Evolutionary conservation across 345 rosid genomes (phyloP).

Genomic region (Pistacia atlantica): DNA sequence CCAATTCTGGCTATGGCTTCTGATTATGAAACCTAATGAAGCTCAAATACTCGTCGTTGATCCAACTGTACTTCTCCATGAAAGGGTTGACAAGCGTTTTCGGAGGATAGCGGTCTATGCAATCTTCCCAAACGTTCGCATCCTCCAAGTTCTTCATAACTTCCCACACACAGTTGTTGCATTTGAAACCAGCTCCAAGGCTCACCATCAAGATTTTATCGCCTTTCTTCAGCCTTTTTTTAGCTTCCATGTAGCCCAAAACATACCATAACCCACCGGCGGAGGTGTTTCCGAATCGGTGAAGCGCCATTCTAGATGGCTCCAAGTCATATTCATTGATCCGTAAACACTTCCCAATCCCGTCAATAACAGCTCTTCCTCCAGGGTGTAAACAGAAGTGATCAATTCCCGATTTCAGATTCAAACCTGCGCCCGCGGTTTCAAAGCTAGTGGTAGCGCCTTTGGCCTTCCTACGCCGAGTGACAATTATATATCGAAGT

Average conservation of each 20-base stretch:
- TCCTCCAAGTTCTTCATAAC: conserved; percentile 45
- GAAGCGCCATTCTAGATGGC: conserved; percentile 81
- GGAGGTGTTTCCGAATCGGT: conserved; percentile 80
- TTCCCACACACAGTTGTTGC: conserved; percentile 62
- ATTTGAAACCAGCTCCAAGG: conserved; percentile 68
- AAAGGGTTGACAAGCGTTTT: conserved; percentile 33
- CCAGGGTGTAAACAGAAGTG: conserved; percentile 91
- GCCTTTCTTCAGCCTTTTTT: too few relatives aligned
- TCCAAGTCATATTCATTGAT: conserved; percentile 62
- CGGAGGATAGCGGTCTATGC: conserved; percentile 38
- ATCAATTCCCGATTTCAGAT: conserved; percentile 67
- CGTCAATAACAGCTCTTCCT: conserved; percentile 83
- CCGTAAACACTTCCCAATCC: conserved; percentile 54
- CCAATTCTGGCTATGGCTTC: neutral
- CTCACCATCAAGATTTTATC: conserved; percentile 49
- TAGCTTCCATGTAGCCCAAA: neutral
- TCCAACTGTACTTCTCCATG: conserved; percentile 39
- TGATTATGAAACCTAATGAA: conserved; percentile 12
- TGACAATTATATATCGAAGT: conserved; percentile 29
- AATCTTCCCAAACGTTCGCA: conserved; percentile 62
- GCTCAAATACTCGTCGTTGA: conserved; percentile 35
- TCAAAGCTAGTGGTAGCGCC: conserved; percentile 10
- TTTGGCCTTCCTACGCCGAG: conserved; percentile 15
- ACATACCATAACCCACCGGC: conserved; percentile 89
- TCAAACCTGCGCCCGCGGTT: conserved; percentile 34